These are phyloP conservation scores for Friedmanniomyces endolithicus DNA, from an alignment of 495 filamentous ascomycete genomes.

Conservation along the genomic window DNA sequence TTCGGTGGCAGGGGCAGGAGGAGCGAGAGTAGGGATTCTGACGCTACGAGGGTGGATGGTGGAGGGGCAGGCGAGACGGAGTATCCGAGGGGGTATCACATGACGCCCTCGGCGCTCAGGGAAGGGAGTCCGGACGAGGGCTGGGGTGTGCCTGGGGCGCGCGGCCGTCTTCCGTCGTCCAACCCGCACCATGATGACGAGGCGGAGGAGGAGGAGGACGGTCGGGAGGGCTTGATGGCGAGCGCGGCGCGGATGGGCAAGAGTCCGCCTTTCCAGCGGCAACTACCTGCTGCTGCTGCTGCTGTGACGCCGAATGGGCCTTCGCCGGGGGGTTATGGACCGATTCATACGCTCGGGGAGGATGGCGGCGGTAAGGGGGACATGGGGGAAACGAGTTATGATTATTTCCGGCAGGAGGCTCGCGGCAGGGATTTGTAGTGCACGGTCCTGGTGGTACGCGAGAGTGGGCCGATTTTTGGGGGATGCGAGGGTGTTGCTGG, in stretches of 20 bases:
- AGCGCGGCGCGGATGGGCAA: conserved; percentile 28
- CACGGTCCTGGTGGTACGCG: neutral
- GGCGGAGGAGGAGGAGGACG: conserved; percentile 3
- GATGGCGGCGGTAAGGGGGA: neutral
- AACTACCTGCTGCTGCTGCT: neutral
- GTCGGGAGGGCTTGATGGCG: conserved; percentile 16
- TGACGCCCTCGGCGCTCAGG: conserved; percentile 23
- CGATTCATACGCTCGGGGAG: conserved; percentile 3
- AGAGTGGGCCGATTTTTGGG: neutral
- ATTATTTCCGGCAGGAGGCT: conserved; percentile 19
- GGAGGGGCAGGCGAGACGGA: conserved; percentile 10
- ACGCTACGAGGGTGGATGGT: conserved; percentile 9
- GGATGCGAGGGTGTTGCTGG: too few species aligned
- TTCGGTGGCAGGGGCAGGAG: conserved; percentile 18
- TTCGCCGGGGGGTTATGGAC: conserved; percentile 9
- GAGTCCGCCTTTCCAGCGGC: conserved; percentile 6
- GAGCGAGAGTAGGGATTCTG: conserved; percentile 20
- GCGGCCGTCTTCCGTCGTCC: neutral
- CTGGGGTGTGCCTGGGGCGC: conserved; percentile 1
- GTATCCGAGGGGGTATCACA: conserved; percentile 31
- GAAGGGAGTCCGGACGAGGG: conserved; percentile 21
- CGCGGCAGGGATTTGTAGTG: conserved; percentile 13
- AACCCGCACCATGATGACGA: too few species aligned
- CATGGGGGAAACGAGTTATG: conserved; percentile 19
- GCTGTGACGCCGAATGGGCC: conserved; percentile 7